A percentile compares a stretch with the other conserved stretches of the same genome.
Conservation (phyloP, 257 asterid genomes). For the Capsicum baccatum region DNA sequence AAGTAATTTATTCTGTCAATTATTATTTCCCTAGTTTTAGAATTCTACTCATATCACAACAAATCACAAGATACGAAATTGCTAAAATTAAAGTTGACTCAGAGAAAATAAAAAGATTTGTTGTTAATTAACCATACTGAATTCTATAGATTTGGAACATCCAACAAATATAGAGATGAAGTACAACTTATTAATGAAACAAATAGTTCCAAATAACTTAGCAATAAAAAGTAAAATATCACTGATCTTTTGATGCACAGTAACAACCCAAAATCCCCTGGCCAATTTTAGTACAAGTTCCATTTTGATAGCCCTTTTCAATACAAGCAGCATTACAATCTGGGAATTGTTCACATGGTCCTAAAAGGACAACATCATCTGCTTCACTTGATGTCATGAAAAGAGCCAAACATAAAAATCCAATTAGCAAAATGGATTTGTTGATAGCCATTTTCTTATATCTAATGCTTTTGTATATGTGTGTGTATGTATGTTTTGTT, state of each 20-base stretch:
- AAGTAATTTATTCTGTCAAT: no score
- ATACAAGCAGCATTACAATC: constrained; percentile 29
- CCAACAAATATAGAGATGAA: background rate
- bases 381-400: background rate
- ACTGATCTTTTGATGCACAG: background rate
- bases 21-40: no score
- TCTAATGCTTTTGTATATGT: background rate
- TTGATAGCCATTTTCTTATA: constrained; percentile 12
- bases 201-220: background rate
- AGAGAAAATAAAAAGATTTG: background rate
- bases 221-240: background rate
- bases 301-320: constrained; percentile 2
- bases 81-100: background rate
- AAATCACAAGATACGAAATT: background rate
- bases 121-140: background rate
- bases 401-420: no score
- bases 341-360: constrained; percentile 28
- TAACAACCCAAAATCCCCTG: constrained; percentile 15
- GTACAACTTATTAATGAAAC: background rate
- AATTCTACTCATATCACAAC: no score
- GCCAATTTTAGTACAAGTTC: background rate
- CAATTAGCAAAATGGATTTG: no score
- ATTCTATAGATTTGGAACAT: constrained; percentile 8
- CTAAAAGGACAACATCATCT: constrained; percentile 16
- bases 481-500: background rate